Evolutionary conservation across 2,329 filamentous ascomycete species (phyloP).

Genomic region (Colletotrichum sidae): DNA sequence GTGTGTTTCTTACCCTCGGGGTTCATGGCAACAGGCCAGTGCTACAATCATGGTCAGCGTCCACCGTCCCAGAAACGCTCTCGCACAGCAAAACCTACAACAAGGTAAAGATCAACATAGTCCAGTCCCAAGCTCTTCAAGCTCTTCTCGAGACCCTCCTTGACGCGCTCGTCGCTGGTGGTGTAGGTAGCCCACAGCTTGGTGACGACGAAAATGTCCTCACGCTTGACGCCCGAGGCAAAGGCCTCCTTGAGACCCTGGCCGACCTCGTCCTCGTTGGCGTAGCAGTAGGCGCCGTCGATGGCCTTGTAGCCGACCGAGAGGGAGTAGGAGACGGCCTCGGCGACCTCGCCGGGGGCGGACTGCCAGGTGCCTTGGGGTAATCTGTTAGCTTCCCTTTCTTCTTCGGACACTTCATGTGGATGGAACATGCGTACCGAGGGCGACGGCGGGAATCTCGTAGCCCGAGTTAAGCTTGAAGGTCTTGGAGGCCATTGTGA

Average conservation of each 20-base stretch:
- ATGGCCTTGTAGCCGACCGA: conserved; percentile 69
- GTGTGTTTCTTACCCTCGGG: conserved; percentile 66
- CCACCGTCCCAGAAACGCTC: neutral
- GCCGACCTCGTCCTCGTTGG: conserved; percentile 86
- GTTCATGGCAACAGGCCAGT: conserved; percentile 88
- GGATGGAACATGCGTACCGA: conserved; percentile 57
- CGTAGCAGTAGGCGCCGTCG: conserved; percentile 82
- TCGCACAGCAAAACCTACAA: conserved; percentile 55
- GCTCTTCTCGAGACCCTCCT: conserved; percentile 78
- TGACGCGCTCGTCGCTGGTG: conserved; percentile 63
- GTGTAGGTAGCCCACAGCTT: conserved; percentile 90
- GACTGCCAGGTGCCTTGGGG: conserved; percentile 74
- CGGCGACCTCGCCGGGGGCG: conserved; percentile 66
- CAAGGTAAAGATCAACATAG: conserved; percentile 84
- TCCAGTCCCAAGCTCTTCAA: conserved; percentile 80
- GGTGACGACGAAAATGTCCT: conserved; percentile 85
- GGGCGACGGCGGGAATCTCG: conserved; percentile 72
- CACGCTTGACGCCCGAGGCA: conserved; percentile 75
- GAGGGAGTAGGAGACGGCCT: conserved; percentile 70
- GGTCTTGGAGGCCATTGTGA: conserved; percentile 62
- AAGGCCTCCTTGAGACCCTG: conserved; percentile 81
- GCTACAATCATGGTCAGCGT: conserved; percentile 51
- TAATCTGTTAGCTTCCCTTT: conserved; percentile 25
- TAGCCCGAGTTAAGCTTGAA: conserved; percentile 75
- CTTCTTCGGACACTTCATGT: neutral